Conservation (phyloP, 345 rosid genomes). For the Camelina sativa region DNA sequence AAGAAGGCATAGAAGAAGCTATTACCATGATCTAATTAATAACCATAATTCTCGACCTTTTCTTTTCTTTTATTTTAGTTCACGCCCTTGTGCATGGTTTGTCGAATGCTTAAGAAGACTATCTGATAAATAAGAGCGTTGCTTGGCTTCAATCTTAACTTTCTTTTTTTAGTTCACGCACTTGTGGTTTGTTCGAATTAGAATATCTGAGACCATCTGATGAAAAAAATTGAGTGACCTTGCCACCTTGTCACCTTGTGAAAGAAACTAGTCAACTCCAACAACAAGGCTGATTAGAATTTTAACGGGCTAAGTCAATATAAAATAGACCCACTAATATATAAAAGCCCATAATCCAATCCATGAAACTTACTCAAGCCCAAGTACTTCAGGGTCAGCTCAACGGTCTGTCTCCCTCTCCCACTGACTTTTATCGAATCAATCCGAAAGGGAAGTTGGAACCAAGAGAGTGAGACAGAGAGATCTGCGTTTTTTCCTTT, state of each 20-base stretch:
- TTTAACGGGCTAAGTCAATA: neutral
- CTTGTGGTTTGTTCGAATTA: neutral
- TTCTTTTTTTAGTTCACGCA: neutral
- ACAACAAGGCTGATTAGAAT: neutral
- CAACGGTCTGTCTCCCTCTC: constrained; percentile 34
- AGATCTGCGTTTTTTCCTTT: neutral
- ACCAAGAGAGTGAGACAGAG: neutral
- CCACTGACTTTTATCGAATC: constrained; percentile 10
- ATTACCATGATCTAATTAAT: constrained; percentile 41
- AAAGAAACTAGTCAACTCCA: neutral
- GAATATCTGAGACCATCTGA: neutral
- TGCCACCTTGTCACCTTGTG: neutral
- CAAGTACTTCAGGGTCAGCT: constrained; percentile 39
- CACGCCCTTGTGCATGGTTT: constrained; percentile 19
- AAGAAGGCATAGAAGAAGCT: constrained; percentile 50
- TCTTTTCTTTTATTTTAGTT: constrained; percentile 1
- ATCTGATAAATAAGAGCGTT: constrained; percentile 37
- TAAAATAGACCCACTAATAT: constrained; percentile 7
- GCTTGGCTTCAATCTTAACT: constrained; percentile 9
- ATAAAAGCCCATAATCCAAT: neutral
- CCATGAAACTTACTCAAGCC: neutral
- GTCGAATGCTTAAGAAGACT: constrained; percentile 29
- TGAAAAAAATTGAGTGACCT: neutral
- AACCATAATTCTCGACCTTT: neutral
- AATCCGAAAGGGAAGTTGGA: constrained; percentile 12